Percentiles rank a stretch among this genome's conserved stretches.
These are phyloP conservation scores for Cyberlindnera xylosilytica DNA, from an alignment of 805 yeast genomes.

Conservation along the genomic window DNA sequence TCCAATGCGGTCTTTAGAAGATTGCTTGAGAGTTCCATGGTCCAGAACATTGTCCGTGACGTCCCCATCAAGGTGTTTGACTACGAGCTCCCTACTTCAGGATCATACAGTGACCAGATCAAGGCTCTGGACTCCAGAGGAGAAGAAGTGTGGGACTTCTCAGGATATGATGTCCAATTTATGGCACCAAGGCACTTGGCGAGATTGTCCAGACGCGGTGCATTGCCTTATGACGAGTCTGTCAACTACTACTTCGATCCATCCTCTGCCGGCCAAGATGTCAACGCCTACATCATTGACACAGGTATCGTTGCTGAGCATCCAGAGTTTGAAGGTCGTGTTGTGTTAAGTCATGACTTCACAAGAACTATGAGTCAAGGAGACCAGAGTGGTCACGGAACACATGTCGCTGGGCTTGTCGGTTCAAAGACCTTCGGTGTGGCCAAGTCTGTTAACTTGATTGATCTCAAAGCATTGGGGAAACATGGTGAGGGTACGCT, in stretches of 20 bases:
- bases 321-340: slow-evolving; percentile 64
- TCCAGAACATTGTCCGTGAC: slow-evolving; percentile 70
- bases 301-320: slow-evolving; percentile 70
- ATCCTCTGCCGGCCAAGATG: slow-evolving; percentile 49
- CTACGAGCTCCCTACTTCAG: slow-evolving; percentile 10
- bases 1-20: slow-evolving; percentile 43
- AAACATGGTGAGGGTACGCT: slow-evolving; percentile 67
- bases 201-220: slow-evolving; percentile 51
- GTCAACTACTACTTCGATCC: slow-evolving; percentile 48
- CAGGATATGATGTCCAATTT: slow-evolving; percentile 30
- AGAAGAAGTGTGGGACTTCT: slow-evolving; percentile 1
- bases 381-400: slow-evolving; percentile 85
- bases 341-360: slow-evolving; percentile 55
- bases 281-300: slow-evolving; percentile 76
- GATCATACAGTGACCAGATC: slow-evolving; percentile 29
- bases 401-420: slow-evolving; percentile 88
- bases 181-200: slow-evolving; percentile 68
- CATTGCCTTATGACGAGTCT: slow-evolving; percentile 29
- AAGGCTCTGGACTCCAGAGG: slow-evolving; percentile 14
- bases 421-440: slow-evolving; percentile 83
- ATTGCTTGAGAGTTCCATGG: slow-evolving; percentile 55
- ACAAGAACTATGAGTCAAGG: slow-evolving; percentile 55
- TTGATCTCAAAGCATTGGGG: slow-evolving; percentile 76
- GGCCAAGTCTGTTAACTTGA: slow-evolving; percentile 61
- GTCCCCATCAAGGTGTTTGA: slow-evolving; percentile 55